Evolutionary conservation across 2,329 filamentous ascomycete genomes (phyloP).

Genomic region (Ilyonectria sp.): DNA sequence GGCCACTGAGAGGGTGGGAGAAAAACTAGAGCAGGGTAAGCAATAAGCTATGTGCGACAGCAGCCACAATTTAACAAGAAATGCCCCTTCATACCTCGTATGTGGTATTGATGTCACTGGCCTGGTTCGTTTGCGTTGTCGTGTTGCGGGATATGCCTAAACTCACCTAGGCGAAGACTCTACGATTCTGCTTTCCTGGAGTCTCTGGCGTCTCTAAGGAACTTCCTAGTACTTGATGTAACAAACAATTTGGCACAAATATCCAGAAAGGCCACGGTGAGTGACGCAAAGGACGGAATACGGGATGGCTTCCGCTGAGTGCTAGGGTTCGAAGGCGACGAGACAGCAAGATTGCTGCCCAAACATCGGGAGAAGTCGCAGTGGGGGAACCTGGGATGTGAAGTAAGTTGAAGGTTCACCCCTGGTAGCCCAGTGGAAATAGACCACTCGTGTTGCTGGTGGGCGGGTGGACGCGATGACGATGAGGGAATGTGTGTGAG

Average conservation of each 20-base stretch:
- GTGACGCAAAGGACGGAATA: background rate
- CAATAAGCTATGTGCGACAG: background rate
- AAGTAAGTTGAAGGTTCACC: background rate
- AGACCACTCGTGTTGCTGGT: background rate
- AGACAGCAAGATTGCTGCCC: background rate
- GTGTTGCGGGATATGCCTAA: constrained; percentile 8
- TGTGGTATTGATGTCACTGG: background rate
- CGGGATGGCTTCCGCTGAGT: background rate
- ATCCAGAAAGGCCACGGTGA: background rate
- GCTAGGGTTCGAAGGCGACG: background rate
- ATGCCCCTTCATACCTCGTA: background rate
- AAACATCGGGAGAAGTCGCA: background rate
- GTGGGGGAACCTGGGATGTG: background rate
- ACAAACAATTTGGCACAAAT: too few relatives aligned
- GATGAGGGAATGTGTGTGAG: background rate
- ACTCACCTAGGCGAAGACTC: background rate
- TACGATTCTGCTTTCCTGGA: background rate
- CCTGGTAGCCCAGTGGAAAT: too few relatives aligned
- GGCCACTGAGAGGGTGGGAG: background rate
- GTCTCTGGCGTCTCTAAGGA: background rate
- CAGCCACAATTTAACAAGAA: too few relatives aligned
- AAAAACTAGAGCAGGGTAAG: background rate
- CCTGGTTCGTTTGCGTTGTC: background rate
- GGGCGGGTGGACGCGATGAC: background rate
- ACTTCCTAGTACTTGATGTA: too few relatives aligned